phyloP scores from a whole-genome alignment of 768 basidiomycete genomes.

The Serendipita sp. region DNA sequence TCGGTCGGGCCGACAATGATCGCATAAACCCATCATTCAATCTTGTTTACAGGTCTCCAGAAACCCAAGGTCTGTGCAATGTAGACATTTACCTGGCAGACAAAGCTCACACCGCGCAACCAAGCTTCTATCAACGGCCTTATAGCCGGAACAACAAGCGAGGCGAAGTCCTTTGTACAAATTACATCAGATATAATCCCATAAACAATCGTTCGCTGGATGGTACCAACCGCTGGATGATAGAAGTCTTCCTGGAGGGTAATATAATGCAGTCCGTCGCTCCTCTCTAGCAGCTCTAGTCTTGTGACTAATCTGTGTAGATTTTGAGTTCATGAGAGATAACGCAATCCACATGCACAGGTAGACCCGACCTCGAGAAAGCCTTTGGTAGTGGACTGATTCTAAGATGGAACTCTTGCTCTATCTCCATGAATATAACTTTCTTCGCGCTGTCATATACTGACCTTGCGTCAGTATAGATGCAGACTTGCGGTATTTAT shows the following conservation, averaged over 20 bases:
- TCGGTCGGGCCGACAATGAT: too few relatives aligned
- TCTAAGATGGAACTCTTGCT: slow-evolving; percentile 39
- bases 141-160: slow-evolving; percentile 29
- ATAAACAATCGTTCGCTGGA: not conserved
- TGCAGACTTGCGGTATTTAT: not conserved
- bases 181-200: slow-evolving; percentile 4
- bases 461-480: slow-evolving; percentile 14
- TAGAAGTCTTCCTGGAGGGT: slow-evolving; percentile 43
- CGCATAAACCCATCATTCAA: too few relatives aligned
- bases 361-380: slow-evolving; percentile 27
- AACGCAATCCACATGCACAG: too few relatives aligned
- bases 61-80: slow-evolving; percentile 1
- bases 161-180: slow-evolving; percentile 27
- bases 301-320: slow-evolving; percentile 32
- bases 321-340: not conserved
- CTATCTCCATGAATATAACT: slow-evolving; percentile 36
- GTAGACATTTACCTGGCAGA: not conserved
- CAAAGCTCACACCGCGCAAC: not conserved
- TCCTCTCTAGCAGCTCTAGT: slow-evolving; percentile 32
- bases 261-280: slow-evolving; percentile 29
- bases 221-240: slow-evolving; percentile 31
- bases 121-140: slow-evolving; percentile 22
- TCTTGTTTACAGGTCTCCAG: too few relatives aligned
- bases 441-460: slow-evolving; percentile 33
- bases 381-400: slow-evolving; percentile 30